Evolutionary conservation across 148 eudicot genomes (phyloP).

Genomic region (Rhododendron williamsianum): DNA sequence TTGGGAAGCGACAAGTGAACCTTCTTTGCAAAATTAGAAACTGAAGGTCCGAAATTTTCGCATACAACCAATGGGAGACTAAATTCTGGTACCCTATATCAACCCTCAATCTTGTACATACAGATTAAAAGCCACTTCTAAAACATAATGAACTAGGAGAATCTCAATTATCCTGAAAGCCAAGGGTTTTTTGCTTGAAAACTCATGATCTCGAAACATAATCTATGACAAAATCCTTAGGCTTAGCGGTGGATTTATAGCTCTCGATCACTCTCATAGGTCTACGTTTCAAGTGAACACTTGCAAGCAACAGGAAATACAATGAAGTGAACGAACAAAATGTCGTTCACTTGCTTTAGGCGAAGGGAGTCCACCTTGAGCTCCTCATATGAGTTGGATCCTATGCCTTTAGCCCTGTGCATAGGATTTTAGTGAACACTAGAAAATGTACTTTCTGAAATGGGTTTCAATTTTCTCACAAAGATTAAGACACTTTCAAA

Average conservation of each 20-base stretch:
- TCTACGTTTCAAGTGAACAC: background rate
- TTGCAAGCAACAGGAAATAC: background rate
- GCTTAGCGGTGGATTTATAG: background rate
- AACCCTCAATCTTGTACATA: background rate
- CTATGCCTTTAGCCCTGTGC: background rate
- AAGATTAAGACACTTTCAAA: background rate
- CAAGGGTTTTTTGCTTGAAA: background rate
- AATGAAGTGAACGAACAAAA: background rate
- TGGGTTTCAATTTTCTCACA: background rate
- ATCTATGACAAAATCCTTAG: background rate
- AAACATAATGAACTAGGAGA: background rate
- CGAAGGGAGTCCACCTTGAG: background rate
- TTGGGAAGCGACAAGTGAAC: background rate
- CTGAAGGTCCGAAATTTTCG: background rate
- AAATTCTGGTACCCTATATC: background rate
- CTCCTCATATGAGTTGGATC: background rate
- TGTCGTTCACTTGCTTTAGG: background rate
- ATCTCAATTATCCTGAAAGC: background rate
- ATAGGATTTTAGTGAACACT: background rate
- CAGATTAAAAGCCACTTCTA: background rate
- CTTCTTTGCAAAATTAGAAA: background rate
- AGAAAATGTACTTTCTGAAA: background rate
- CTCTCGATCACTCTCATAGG: background rate
- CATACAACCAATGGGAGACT: background rate
- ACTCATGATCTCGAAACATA: background rate